A percentile compares a stretch with the other conserved stretches of the same genome.
Evolutionary conservation across 805 yeast species (phyloP).

Genomic region (Candida coleopterorum): DNA sequence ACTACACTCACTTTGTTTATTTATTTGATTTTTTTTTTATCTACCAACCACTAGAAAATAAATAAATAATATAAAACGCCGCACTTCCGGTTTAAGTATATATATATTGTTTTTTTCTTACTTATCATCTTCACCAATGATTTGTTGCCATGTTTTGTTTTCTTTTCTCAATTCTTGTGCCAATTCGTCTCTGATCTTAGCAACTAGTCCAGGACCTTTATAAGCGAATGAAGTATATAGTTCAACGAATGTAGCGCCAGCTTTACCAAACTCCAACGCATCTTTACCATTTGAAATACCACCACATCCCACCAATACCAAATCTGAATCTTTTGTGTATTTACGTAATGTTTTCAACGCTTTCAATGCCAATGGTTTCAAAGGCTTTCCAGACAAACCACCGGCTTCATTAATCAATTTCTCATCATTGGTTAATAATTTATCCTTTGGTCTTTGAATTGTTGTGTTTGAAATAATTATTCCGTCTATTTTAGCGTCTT

Average conservation of each 20-base stretch:
- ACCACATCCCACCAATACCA: conserved; percentile 89
- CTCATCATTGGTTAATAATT: conserved; percentile 45
- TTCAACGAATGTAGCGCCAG: conserved; percentile 90
- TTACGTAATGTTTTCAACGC: conserved; percentile 71
- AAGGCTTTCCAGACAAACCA: conserved; percentile 89
- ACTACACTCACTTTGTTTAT: too few relatives aligned
- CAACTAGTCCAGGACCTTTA: conserved; percentile 81
- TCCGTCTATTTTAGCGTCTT: conserved; percentile 77
- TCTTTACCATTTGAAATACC: conserved; percentile 87
- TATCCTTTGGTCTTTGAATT: conserved; percentile 64
- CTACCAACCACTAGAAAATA: too few relatives aligned
- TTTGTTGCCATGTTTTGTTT: conserved; percentile 81
- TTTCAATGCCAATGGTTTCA: conserved; percentile 70
- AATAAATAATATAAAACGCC: too few relatives aligned
- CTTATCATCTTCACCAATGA: conserved; percentile 58
- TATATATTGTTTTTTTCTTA: too few relatives aligned
- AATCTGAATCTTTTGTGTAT: conserved; percentile 65
- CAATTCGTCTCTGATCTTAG: conserved; percentile 39
- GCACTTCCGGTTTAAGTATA: too few relatives aligned
- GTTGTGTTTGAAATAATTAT: conserved; percentile 92
- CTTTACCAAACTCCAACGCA: conserved; percentile 85
- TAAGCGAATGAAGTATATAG: conserved; percentile 88
- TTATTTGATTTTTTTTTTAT: too few relatives aligned
- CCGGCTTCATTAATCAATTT: conserved; percentile 58
- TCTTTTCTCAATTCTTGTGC: conserved; percentile 53